These are phyloP conservation scores for Psilocybe subaeruginosa DNA, from an alignment of 768 basidiomycete genomes.

Conservation along the genomic window DNA sequence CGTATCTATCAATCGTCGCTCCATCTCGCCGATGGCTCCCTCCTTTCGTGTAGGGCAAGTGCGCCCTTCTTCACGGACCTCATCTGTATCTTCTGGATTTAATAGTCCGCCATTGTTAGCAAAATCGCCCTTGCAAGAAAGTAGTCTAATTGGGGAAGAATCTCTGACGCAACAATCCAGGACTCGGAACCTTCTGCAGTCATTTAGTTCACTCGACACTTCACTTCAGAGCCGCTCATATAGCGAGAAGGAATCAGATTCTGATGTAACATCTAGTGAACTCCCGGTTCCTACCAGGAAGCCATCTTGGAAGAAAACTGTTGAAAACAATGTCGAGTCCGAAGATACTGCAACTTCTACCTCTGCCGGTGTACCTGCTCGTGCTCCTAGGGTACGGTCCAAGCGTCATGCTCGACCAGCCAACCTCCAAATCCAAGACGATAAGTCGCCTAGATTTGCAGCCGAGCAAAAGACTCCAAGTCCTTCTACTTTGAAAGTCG, in stretches of 20 bases:
- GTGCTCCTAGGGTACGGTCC: conserved; percentile 50
- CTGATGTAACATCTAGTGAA: conserved; percentile 25
- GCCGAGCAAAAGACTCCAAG: conserved; percentile 41
- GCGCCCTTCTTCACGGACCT: conserved; percentile 42
- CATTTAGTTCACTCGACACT: background rate
- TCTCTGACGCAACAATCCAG: background rate
- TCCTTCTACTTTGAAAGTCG: conserved; percentile 52
- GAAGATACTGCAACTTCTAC: conserved; percentile 59
- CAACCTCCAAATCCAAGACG: conserved; percentile 49
- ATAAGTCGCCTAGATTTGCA: conserved; percentile 18
- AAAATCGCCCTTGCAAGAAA: conserved; percentile 26
- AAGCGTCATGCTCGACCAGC: conserved; percentile 55
- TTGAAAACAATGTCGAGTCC: conserved; percentile 21
- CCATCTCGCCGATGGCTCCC: conserved; percentile 75
- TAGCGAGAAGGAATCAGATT: conserved; percentile 17
- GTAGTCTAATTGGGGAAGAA: conserved; percentile 17
- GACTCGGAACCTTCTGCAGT: background rate
- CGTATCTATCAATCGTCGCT: conserved; percentile 66
- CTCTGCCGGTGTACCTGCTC: conserved; percentile 33
- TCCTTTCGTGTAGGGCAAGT: conserved; percentile 41
- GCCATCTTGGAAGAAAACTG: conserved; percentile 39
- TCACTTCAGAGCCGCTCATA: background rate
- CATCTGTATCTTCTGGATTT: conserved; percentile 46
- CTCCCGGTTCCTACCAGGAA: conserved; percentile 19
- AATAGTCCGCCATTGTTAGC: conserved; percentile 32